Percentiles rank a stretch among this genome's conserved stretches.
phyloP scores from a whole-genome alignment of 352 stramenopile genomes.

The Globisporangium nagaii region DNA sequence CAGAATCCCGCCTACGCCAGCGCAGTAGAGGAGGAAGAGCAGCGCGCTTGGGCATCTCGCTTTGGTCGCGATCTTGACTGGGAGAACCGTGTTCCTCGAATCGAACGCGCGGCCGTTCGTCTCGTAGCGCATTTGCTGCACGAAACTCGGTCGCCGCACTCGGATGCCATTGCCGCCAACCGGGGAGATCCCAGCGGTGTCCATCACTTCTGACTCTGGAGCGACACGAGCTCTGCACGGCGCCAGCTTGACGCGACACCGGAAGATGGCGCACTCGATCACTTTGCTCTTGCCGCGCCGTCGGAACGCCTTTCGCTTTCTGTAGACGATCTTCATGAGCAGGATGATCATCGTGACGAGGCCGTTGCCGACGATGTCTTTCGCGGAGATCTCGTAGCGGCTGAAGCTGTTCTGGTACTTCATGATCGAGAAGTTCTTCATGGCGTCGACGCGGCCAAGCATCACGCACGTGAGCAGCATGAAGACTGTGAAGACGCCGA shows the following conservation, averaged over 20 bases:
- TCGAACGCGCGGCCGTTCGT: constrained; percentile 3
- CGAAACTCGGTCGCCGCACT: constrained; percentile 6
- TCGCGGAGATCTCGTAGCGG: constrained; percentile 11
- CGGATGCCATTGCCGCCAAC: neutral
- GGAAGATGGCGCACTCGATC: constrained; percentile 20
- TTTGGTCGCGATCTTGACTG: constrained; percentile 7
- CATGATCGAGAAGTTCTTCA: constrained; percentile 9
- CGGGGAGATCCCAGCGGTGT: neutral
- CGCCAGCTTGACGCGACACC: constrained; percentile 5
- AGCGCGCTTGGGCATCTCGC: neutral
- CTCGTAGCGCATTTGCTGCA: constrained; percentile 19
- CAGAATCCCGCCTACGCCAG: constrained; percentile 3
- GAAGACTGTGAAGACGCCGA: constrained; percentile 9
- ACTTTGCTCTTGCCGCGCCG: constrained; percentile 2
- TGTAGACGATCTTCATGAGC: constrained; percentile 22
- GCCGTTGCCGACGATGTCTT: constrained; percentile 21
- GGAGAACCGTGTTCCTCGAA: constrained; percentile 3
- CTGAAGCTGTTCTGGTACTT: constrained; percentile 9
- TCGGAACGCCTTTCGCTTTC: constrained; percentile 15
- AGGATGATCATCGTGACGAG: constrained; percentile 19
- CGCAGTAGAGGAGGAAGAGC: constrained; percentile 4
- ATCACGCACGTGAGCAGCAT: constrained; percentile 22
- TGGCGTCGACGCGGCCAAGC: constrained; percentile 14
- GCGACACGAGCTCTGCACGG: neutral
- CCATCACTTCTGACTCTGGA: neutral